A percentile compares a stretch with the other conserved stretches of the same genome.
phyloP scores from a whole-genome alignment of 176 grass and related monocot species.

The bread wheat (Triticum aestivum) region IWGSC_CS_RefSeq_v2.1 NC_057806.1:131425929-131426428 shows the following conservation, averaged over 20 bases:
- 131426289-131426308: neutral
- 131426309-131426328: neutral
- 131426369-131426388: slow-evolving; percentile 90
- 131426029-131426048: neutral
- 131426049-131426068: neutral
- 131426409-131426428: slow-evolving; percentile 92
- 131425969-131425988: neutral
- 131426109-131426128: neutral
- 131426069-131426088: neutral
- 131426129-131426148: neutral
- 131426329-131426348: slow-evolving; percentile 11
- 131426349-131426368: slow-evolving; percentile 64
- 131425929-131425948: neutral
- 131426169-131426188: neutral
- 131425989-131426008: neutral
- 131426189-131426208: neutral
- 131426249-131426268: slow-evolving; percentile 4
- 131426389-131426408: slow-evolving; percentile 94
- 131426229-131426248: neutral
- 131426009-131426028: neutral
- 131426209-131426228: neutral
- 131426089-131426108: neutral
- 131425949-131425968: neutral
- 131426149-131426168: neutral
- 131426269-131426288: neutral